Evolutionary conservation across 2,329 filamentous ascomycete genomes (phyloP).

Genomic region (Endoconidiophora polonica): DNA sequence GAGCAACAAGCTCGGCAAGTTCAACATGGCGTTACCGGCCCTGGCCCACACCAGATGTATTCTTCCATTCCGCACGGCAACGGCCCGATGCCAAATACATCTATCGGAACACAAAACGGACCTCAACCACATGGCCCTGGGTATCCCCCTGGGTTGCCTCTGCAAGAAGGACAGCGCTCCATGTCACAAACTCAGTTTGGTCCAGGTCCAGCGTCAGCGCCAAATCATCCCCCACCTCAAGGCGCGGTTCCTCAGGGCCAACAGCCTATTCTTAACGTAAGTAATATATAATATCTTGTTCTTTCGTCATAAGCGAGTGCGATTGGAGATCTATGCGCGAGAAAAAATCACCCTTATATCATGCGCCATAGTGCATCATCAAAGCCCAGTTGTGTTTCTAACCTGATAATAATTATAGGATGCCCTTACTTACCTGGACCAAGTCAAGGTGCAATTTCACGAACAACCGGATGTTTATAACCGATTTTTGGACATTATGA

Average conservation of each 20-base stretch:
- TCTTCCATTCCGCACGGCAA: conserved; percentile 34
- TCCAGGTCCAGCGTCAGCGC: conserved; percentile 1
- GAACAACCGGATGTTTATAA: conserved; percentile 97
- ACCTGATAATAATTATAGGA: conserved; percentile 24
- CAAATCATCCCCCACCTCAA: conserved; percentile 22
- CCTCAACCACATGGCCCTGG: conserved; percentile 23
- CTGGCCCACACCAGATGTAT: conserved; percentile 39
- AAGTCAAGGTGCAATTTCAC: conserved; percentile 95
- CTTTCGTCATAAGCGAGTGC: background rate
- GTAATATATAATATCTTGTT: conserved; percentile 16
- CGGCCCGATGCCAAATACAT: conserved; percentile 32
- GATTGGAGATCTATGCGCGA: background rate
- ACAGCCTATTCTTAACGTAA: conserved; percentile 34
- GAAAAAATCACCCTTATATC: background rate
- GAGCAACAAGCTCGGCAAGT: conserved; percentile 33
- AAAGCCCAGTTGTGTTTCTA: background rate
- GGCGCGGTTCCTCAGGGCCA: conserved; percentile 26
- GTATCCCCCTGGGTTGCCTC: conserved; percentile 3
- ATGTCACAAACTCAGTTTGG: conserved; percentile 12
- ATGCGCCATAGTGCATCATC: background rate
- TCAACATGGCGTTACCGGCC: conserved; percentile 32
- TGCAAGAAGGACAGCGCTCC: conserved; percentile 25
- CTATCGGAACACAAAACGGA: conserved; percentile 38
- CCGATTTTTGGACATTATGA: conserved; percentile 95
- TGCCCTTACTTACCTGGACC: conserved; percentile 88